Base-by-base conservation (phyloP, 2,329 filamentous ascomycete species). In the Botrytis fabae region DNA sequence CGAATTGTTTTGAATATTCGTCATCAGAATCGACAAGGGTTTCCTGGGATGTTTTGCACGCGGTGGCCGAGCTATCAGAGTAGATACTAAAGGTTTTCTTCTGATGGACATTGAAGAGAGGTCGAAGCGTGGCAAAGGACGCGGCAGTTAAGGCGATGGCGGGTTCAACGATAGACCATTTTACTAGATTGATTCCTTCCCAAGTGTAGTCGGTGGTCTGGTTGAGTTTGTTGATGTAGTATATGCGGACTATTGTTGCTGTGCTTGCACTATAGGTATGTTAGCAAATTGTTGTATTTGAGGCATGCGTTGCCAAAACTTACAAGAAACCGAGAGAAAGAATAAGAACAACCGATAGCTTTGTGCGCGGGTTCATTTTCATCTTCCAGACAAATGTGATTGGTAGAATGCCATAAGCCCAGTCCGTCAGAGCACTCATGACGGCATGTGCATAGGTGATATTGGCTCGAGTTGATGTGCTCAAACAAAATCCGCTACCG, bases 121-220 rank as follows among this genome's bases (percentile, higher is more conserved):
- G 80, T 1, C 82, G 82, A 3, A 84, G 80, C 1, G 83, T 84
- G 0, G 83, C 83, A 28, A 83, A 78, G 25, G 82, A 82, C 18
- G 82, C 81, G 2, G 83, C 83, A 9, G 82, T 80, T 18, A 85
- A 81, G 9, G 82, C 83, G 25, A 85, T 81, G 6, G 81, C 82
- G 46, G 82, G 82, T 74, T 85, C 83, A n/a, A 83, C 80, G 64
- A 84, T 83, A 6, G 82, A 84, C 83, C 83, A 85, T 73, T 84
- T 84, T 8, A 82, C 81, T 10, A 84, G 77, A 75, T 83, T 83
- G 25, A 83, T 82, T 73, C 83, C 83, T 71, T 82, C 80, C 79
- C 82, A 84, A 2, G 83, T 78, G 66, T 81, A 82, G 71, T 85
- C 83, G 16, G 74, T 73, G 42, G 80, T 81, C n/a, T 79, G 75